Evolutionary conservation across 176 grass and related monocot genomes (phyloP).

Genomic region (Calamus simplicifolius): DNA sequence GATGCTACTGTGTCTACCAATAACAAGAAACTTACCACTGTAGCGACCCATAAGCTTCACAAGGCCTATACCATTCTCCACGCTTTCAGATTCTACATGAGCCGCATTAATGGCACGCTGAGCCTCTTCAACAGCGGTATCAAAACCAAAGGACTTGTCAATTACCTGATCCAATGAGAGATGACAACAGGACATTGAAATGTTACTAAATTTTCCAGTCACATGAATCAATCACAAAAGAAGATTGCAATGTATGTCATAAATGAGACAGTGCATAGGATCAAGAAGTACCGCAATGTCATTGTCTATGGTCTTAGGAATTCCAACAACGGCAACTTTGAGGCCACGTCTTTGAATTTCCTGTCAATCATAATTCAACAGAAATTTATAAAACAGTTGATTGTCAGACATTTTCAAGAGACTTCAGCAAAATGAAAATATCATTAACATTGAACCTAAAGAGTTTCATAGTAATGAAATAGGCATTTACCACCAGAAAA

Average conservation of each 20-base stretch:
- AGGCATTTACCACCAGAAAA: too few relatives aligned
- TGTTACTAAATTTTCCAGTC: background rate
- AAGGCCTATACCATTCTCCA: slow-evolving; percentile 88
- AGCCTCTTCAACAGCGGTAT: slow-evolving; percentile 88
- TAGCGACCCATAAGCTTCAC: slow-evolving; percentile 97
- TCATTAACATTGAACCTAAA: too few relatives aligned
- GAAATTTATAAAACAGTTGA: slow-evolving; percentile 6
- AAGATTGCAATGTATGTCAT: background rate
- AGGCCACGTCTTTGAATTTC: slow-evolving; percentile 75
- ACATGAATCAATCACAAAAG: too few relatives aligned
- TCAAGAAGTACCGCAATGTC: slow-evolving; percentile 75
- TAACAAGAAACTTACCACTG: slow-evolving; percentile 55
- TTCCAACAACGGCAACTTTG: slow-evolving; percentile 67
- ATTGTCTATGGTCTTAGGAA: slow-evolving; percentile 98
- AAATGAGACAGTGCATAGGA: background rate
- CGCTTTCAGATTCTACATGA: slow-evolving; percentile 91
- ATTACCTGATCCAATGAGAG: slow-evolving; percentile 47
- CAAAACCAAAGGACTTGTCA: slow-evolving; percentile 99
- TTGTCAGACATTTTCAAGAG: background rate
- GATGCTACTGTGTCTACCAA: too few relatives aligned
- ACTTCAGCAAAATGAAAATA: background rate
- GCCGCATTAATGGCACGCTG: slow-evolving; percentile 86
- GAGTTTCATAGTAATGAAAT: too few relatives aligned
- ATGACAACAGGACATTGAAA: slow-evolving; percentile 12
- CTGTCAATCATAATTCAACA: slow-evolving; percentile 22